Evolutionary conservation across 2,329 filamentous ascomycete genomes (phyloP).

Genomic region (Colletotrichum chlorophyti): DNA sequence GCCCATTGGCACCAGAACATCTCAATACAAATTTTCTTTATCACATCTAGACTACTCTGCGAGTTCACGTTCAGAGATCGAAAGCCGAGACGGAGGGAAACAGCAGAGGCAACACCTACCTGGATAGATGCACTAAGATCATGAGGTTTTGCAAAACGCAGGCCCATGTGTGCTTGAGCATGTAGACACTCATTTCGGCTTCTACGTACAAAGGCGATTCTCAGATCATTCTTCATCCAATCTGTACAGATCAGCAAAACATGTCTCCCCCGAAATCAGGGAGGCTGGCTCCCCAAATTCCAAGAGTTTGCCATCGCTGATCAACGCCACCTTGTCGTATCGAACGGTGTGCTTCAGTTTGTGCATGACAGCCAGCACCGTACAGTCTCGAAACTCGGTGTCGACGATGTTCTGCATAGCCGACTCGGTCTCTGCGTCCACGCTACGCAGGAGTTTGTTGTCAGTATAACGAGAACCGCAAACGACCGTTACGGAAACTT

Average conservation of each 20-base stretch:
- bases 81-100: too few relatives aligned
- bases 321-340: constrained; percentile 29
- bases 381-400: constrained; percentile 30
- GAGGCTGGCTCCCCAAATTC: background rate
- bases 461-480: background rate
- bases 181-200: too few relatives aligned
- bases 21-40: too few relatives aligned
- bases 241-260: constrained; percentile 7
- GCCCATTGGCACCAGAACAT: too few relatives aligned
- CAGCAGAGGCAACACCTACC: too few relatives aligned
- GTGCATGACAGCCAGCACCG: constrained; percentile 32
- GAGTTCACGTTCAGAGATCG: too few relatives aligned
- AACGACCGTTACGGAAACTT: background rate
- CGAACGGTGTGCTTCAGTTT: constrained; percentile 24
- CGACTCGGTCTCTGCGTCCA: constrained; percentile 31
- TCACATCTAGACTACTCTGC: too few relatives aligned
- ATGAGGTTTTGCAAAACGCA: too few relatives aligned
- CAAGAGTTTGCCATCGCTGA: background rate
- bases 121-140: too few relatives aligned
- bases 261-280: background rate
- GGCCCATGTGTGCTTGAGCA: too few relatives aligned
- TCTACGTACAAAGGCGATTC: too few relatives aligned
- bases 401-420: constrained; percentile 33
- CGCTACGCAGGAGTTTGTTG: constrained; percentile 20
- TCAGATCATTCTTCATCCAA: background rate